Evolutionary conservation across 495 filamentous ascomycete genomes (phyloP).

Genomic region (Diplogelasinospora grovesii): DNA sequence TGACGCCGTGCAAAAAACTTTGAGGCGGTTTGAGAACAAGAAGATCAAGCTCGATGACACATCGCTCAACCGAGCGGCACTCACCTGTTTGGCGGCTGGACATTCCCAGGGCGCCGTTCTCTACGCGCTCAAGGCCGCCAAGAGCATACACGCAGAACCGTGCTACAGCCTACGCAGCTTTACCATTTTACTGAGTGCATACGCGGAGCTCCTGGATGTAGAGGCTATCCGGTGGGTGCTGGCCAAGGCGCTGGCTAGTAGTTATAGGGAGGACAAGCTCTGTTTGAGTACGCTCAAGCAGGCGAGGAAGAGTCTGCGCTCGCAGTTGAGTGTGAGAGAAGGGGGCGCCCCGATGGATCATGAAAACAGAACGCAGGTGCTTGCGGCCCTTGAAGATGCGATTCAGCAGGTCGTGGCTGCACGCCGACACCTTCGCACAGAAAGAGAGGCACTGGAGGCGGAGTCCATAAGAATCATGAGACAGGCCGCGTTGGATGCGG

Average conservation of each 20-base stretch:
- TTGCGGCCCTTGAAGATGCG: conserved; percentile 8
- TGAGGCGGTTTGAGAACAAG: conserved; percentile 19
- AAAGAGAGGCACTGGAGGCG: conserved; percentile 11
- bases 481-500: conserved; percentile 16
- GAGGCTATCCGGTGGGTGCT: conserved; percentile 27
- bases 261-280: conserved; percentile 20
- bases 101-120: conserved; percentile 27
- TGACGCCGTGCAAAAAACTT: conserved; percentile 10
- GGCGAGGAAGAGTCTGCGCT: conserved; percentile 17
- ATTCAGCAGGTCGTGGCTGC: conserved; percentile 7
- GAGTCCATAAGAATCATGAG: conserved; percentile 22
- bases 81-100: conserved; percentile 21
- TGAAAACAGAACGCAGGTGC: neutral
- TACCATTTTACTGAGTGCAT: conserved; percentile 31
- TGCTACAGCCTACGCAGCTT: conserved; percentile 36
- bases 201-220: conserved; percentile 27
- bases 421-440: conserved; percentile 8
- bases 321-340: neutral
- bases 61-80: conserved; percentile 34
- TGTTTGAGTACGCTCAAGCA: conserved; percentile 27
- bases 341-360: neutral
- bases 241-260: conserved; percentile 19
- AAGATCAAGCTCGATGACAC: conserved; percentile 21
- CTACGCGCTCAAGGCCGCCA: conserved; percentile 27
- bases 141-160: conserved; percentile 10